Conservation (phyloP, 192 early-diverging fungal genomes). For the Coemansia sp. region DNA sequence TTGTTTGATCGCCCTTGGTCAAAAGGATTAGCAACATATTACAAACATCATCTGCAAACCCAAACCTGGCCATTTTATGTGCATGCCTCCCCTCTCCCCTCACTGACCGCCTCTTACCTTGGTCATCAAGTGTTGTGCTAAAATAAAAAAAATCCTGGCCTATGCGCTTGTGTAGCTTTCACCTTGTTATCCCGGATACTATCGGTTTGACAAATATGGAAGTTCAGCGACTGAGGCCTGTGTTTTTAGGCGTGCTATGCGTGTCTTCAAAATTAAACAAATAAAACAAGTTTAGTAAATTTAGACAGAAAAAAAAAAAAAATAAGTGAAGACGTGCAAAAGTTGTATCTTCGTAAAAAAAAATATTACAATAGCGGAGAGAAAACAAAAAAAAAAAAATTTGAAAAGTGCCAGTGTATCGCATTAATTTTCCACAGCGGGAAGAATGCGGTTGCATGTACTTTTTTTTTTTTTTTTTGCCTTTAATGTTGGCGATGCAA, state of each 20-base stretch:
- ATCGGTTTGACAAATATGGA: not conserved
- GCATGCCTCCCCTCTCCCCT: not conserved
- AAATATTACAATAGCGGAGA: constrained; percentile 1
- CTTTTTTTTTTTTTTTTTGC: not conserved
- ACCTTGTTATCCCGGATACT: not conserved
- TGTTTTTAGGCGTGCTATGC: not conserved
- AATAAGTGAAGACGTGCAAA: not conserved
- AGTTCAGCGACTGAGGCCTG: not conserved
- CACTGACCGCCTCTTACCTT: not conserved
- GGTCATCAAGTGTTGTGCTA: not conserved
- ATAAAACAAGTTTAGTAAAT: not conserved
- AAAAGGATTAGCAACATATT: not conserved
- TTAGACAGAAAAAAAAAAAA: constrained; percentile 15
- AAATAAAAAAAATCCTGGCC: not conserved
- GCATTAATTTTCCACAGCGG: constrained; percentile 8
- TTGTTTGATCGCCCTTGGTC: not conserved
- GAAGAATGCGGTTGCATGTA: constrained; percentile 1
- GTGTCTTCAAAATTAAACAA: not conserved
- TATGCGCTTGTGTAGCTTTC: not conserved
- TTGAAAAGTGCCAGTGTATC: constrained; percentile 2
- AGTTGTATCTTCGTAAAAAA: not conserved
- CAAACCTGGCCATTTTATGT: not conserved
- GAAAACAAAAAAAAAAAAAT: not conserved
- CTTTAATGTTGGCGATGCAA: not conserved
- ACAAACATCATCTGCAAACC: not conserved